Conservation (phyloP, 169 alveolate species). For the Plasmodium fragile region DNA sequence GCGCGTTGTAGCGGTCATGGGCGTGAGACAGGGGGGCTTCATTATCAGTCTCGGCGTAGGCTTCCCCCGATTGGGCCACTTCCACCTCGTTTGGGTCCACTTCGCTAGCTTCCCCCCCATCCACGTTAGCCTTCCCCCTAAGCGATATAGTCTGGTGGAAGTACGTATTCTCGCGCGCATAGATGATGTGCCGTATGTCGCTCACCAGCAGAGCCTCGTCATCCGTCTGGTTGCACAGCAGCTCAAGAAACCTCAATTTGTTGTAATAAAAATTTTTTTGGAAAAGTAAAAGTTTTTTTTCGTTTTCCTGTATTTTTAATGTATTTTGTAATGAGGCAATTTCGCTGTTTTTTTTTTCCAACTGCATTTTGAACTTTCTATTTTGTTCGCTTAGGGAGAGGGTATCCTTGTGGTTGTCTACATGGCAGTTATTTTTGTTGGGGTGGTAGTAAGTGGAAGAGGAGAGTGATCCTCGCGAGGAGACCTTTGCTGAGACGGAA, state of each 20-base stretch:
- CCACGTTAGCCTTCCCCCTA: slow-evolving; percentile 3
- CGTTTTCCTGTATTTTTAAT: slow-evolving; percentile 84
- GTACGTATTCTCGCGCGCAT: slow-evolving; percentile 72
- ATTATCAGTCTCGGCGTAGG: background rate
- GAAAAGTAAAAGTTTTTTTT: slow-evolving; percentile 89
- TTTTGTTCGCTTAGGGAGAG: slow-evolving; percentile 44
- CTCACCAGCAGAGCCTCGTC: slow-evolving; percentile 29
- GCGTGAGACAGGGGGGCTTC: background rate
- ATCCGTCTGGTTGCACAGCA: slow-evolving; percentile 88
- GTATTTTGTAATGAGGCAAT: slow-evolving; percentile 79
- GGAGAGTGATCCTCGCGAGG: slow-evolving; percentile 25
- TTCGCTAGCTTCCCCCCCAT: background rate
- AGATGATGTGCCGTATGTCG: slow-evolving; percentile 68
- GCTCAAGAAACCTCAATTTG: slow-evolving; percentile 92
- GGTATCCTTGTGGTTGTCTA: slow-evolving; percentile 22
- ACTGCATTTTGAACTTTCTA: slow-evolving; percentile 32
- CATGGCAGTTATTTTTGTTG: slow-evolving; percentile 1
- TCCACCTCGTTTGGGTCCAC: background rate
- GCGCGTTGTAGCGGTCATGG: background rate
- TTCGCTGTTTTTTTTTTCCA: slow-evolving; percentile 78
- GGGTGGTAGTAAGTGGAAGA: slow-evolving; percentile 8
- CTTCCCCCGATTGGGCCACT: background rate
- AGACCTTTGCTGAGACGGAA: slow-evolving; percentile 16
- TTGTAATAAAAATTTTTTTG: slow-evolving; percentile 94
- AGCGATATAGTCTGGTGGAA: slow-evolving; percentile 53